Base-by-base conservation (phyloP, 2,329 filamentous ascomycete species). In the Aspergillus aculeatinus region DNA sequence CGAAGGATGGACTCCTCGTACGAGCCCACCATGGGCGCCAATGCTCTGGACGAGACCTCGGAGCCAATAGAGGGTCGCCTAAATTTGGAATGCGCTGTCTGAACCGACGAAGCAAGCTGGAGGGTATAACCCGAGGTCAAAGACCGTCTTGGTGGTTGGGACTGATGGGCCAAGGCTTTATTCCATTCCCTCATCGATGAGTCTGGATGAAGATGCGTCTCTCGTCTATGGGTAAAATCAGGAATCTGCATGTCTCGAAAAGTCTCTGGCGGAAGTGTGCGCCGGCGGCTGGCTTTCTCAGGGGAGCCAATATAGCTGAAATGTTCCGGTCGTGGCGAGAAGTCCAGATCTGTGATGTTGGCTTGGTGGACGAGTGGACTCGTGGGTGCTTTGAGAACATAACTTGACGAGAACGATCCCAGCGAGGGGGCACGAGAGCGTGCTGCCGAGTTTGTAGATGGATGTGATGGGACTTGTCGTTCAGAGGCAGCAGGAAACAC, bases 1-100 rank as follows among this genome's bases (percentile, higher is more conserved):
- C 92, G 87, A 2, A 99, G 80, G 61, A 99, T 97, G 29, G 92
- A 97, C 77, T 99, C 95, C 76, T 99, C 95, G 68, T 97, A 99
- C 1, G 94, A 97, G 2, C 95, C 95, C 2, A 98, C 94, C 90
- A 99, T 96, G 3, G 93, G 93, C 9, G 94, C 93, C 75, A 96
- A 92, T 59, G 94, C 90, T 29, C 95, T 80, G 4, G 91, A 89
- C 2, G 91, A 92, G 2, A 82, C 79, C 50, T 96, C 93, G 0
- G 89, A 87, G 16, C 85, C 83, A 50, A 91, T 80, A 0, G 93
- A 97, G 0, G 89, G 87, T 48, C 92, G 83, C 74, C 16, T 85
- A 80, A 23, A 81, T 80, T 31, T 78, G 71, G 16, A 76, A 61
- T 42, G 73, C 31, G 62, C 68, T 31, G 66, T 71, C 64, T 63